Evolutionary conservation across 257 asterid species (phyloP).

Genomic region (Phtheirospermum japonicum): DNA sequence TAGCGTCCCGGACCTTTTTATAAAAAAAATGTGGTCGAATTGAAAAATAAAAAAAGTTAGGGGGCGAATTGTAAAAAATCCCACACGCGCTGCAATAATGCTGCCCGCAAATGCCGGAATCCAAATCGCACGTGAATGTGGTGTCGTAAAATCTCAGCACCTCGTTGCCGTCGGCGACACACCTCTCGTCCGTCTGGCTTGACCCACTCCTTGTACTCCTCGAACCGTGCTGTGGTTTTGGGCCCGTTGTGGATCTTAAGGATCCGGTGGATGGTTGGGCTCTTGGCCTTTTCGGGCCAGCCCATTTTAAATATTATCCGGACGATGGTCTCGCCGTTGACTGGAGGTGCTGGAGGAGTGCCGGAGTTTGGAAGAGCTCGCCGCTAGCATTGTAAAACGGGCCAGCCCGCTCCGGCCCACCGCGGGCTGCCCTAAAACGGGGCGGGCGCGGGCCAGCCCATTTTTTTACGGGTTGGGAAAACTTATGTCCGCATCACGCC

Average conservation of each 20-base stretch:
- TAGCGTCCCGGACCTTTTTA: no score
- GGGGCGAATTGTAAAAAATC: no score
- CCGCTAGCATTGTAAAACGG: no score
- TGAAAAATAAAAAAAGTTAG: no score
- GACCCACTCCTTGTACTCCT: conserved; percentile 65
- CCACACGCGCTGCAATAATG: conserved; percentile 77
- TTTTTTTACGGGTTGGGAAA: no score
- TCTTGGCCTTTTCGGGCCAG: conserved; percentile 49
- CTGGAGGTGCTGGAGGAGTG: conserved; percentile 59
- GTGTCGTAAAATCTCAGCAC: conserved; percentile 70
- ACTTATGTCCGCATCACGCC: no score
- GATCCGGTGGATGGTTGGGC: conserved; percentile 60
- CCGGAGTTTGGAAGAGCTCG: conserved; percentile 52
- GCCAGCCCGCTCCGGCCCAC: no score
- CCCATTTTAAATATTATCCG: conserved; percentile 80
- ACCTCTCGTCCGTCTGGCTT: conserved; percentile 57
- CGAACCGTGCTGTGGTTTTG: conserved; percentile 49
- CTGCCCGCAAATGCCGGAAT: conserved; percentile 47
- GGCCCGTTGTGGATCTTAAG: conserved; percentile 74
- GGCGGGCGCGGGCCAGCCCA: no score
- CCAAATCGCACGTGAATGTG: conserved; percentile 63
- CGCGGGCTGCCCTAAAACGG: no score
- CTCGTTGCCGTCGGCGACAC: conserved; percentile 88
- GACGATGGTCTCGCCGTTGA: conserved; percentile 63
- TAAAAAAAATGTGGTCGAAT: no score